Conservation (phyloP, 441 rosid species). For the Cnidoscolus chayamansa region DNA sequence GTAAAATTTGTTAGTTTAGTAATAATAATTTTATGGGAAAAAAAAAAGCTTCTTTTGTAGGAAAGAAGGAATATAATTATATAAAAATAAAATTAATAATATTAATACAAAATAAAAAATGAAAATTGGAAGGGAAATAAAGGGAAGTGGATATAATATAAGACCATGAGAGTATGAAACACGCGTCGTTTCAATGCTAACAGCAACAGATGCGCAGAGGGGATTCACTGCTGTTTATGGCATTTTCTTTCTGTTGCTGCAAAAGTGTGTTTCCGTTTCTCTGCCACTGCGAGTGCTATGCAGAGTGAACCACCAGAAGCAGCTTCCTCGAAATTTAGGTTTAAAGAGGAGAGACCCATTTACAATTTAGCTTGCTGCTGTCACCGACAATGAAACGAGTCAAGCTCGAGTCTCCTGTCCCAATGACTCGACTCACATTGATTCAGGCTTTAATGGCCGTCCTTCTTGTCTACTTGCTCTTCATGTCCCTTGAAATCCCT, state of each 20-base stretch:
- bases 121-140: too few species aligned
- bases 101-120: too few species aligned
- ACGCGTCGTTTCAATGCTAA: background rate
- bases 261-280: constrained; percentile 6
- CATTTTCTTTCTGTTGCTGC: background rate
- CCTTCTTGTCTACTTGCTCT: constrained; percentile 51
- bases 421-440: constrained; percentile 50
- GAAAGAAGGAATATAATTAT: too few species aligned
- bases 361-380: background rate
- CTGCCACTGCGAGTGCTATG: background rate
- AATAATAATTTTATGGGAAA: too few species aligned
- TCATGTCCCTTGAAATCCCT: constrained; percentile 69
- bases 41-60: too few species aligned
- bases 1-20: too few species aligned
- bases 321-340: background rate
- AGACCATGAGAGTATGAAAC: background rate
- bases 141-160: too few species aligned
- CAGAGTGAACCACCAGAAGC: too few species aligned
- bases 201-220: too few species aligned
- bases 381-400: constrained; percentile 48
- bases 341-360: background rate
- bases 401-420: constrained; percentile 41
- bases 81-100: too few species aligned
- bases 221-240: background rate
- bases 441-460: constrained; percentile 49